phyloP scores from a whole-genome alignment of 305 asterid species.

The Stenogyne calaminthoides region DNA sequence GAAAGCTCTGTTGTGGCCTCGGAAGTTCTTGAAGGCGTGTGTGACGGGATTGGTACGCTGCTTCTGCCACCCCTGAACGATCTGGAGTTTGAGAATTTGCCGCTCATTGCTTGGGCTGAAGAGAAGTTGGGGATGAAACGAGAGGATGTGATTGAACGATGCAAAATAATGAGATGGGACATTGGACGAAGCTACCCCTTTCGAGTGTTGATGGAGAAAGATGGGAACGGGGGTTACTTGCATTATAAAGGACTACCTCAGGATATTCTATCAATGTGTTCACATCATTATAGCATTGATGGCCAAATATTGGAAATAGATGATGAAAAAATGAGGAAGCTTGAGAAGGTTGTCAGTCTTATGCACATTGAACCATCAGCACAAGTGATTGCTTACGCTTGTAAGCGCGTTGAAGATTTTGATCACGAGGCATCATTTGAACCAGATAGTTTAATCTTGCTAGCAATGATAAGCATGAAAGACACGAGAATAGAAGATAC shows the following conservation, averaged over 20 bases:
- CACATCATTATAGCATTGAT: constrained; percentile 27
- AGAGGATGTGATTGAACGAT: neutral
- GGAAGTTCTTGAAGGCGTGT: constrained; percentile 31
- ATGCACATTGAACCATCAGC: constrained; percentile 18
- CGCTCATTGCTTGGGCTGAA: constrained; percentile 39
- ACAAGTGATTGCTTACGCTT: constrained; percentile 29
- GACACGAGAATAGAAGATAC: constrained; percentile 5
- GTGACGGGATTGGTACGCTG: constrained; percentile 35
- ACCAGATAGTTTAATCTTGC: neutral
- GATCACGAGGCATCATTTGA: constrained; percentile 10
- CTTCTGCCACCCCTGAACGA: neutral
- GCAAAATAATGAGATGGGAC: neutral
- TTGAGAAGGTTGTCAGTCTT: neutral
- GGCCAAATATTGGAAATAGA: constrained; percentile 28
- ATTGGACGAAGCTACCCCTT: neutral
- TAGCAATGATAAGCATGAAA: constrained; percentile 28
- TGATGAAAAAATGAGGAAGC: constrained; percentile 1
- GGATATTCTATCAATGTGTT: constrained; percentile 29
- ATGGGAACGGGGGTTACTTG: neutral
- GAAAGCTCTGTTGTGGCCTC: constrained; percentile 24
- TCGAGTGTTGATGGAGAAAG: constrained; percentile 24
- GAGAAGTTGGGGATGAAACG: constrained; percentile 29
- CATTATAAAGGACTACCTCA: constrained; percentile 36
- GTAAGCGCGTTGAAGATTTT: neutral
- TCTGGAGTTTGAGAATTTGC: neutral